A percentile compares a stretch with the other conserved stretches of the same genome.
Conservation (phyloP, 164 flowering plant species). For the Chimonanthus praecox region DNA sequence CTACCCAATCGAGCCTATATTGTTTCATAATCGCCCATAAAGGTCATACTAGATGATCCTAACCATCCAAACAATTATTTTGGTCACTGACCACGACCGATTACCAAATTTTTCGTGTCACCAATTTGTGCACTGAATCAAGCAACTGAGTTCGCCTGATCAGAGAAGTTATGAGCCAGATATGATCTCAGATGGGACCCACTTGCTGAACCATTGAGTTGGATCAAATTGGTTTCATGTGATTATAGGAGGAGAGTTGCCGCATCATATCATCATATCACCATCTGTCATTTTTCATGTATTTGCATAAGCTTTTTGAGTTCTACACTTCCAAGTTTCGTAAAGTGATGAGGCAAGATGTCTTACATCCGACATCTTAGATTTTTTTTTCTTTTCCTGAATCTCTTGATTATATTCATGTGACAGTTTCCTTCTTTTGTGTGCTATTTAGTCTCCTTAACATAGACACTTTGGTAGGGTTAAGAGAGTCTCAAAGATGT, state of each 20-base stretch:
- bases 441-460: not conserved
- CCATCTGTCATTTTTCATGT: no score
- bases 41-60: not conserved
- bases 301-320: no score
- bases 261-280: not conserved
- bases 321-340: no score
- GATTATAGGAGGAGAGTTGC: not conserved
- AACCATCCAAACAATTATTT: not conserved
- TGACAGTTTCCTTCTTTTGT: no score
- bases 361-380: not conserved
- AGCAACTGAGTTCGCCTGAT: not conserved
- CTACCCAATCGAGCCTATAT: no score
- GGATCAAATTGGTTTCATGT: not conserved
- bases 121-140: not conserved
- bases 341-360: not conserved
- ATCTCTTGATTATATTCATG: no score
- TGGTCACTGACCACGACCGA: not conserved
- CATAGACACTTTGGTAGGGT: constrained; percentile 40
- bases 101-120: not conserved
- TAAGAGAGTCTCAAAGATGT: constrained; percentile 65
- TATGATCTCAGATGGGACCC: not conserved
- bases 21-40: no score
- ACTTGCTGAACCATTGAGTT: not conserved
- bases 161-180: not conserved
- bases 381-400: not conserved